Evolutionary conservation across 2,329 filamentous ascomycete genomes (phyloP).

Genomic region (Periconia macrospinosa): DNA sequence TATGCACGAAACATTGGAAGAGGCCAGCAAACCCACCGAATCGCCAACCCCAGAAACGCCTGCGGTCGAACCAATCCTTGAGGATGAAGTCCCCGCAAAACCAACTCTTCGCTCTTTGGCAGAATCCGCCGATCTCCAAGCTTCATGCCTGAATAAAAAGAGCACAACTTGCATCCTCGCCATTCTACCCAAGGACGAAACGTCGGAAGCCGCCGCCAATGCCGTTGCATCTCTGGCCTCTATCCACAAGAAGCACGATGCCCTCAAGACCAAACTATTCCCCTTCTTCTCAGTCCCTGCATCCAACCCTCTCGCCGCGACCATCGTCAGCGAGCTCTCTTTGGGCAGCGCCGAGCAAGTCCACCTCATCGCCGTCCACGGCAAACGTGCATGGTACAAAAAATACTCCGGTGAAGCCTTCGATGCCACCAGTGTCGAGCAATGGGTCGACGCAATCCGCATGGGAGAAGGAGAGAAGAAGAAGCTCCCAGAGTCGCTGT

Average conservation of each 20-base stretch:
- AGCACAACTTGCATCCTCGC: constrained; percentile 83
- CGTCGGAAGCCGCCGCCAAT: constrained; percentile 49
- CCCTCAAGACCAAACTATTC: constrained; percentile 70
- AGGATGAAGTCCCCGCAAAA: constrained; percentile 52
- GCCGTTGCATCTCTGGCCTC: constrained; percentile 67
- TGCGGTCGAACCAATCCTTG: constrained; percentile 49
- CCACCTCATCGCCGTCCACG: constrained; percentile 81
- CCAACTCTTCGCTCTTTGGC: constrained; percentile 68
- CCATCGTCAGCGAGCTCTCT: constrained; percentile 63
- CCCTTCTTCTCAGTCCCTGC: constrained; percentile 77
- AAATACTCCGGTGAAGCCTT: constrained; percentile 64
- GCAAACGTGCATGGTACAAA: constrained; percentile 83
- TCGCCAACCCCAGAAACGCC: constrained; percentile 55
- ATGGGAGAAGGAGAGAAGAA: constrained; percentile 84
- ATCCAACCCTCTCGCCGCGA: constrained; percentile 59
- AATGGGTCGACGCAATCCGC: constrained; percentile 88
- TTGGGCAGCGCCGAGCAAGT: constrained; percentile 58
- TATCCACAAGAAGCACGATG: constrained; percentile 73
- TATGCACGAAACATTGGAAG: constrained; percentile 54
- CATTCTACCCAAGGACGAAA: constrained; percentile 42
- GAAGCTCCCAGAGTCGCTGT: constrained; percentile 60
- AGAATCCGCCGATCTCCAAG: constrained; percentile 64
- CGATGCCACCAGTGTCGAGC: constrained; percentile 67
- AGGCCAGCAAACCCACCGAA: constrained; percentile 54
- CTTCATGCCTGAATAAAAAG: constrained; percentile 73